Base-by-base conservation (phyloP, 768 basidiomycete species). In the Mycena alexandri region DNA sequence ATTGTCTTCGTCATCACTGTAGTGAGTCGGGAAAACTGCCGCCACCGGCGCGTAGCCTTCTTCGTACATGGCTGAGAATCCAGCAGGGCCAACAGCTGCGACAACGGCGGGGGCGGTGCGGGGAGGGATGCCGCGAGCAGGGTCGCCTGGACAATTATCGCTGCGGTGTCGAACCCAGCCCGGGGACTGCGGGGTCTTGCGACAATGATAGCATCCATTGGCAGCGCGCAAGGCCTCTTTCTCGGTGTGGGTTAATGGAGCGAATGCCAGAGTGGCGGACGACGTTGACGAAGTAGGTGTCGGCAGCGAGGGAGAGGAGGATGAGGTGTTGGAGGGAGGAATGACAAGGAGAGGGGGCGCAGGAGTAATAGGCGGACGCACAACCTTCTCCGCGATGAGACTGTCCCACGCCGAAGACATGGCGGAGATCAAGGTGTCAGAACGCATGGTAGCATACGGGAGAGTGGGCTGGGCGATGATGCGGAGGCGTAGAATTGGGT, bases 101-200 rank as follows among this genome's bases (percentile, higher is more conserved):
- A 61, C 51, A 10, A 61, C 61, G 1, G 50, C 17, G n/a, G 2
- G 61, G 50, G 51, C 33, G 1, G 51, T 43, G 5, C 42, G 42
- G 1, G 61, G 61, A 33, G 41, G 61, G 2, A 61, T 61, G 1
- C 61, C 61, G 25, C 42, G 51, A 0, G 38, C 61, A 5, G 61
- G 1, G 33, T 52, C 41, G n/a, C 61, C 51, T 0, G 50, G 61
- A 41, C 61, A 61, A 41, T 10, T 61, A 25, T 61, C 61, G 42
- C 50, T 52, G 29, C 41, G 50, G 17, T 61, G 61, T 12, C 52
- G 36, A 17, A 61, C 51, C 61, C 61, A 61, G 3, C 61, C 61
- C 5, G 61, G 61, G 4, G 41, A 19, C 29, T 51, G 24, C 0
- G 51, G 60, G 0, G 61, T 52, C 13, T 53, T 61, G 5, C 50